Percentiles rank a stretch among this genome's conserved stretches.
These are phyloP conservation scores for Stromatinia cepivora DNA, from an alignment of 2,329 filamentous ascomycete species.

Conservation along the genomic window DNA sequence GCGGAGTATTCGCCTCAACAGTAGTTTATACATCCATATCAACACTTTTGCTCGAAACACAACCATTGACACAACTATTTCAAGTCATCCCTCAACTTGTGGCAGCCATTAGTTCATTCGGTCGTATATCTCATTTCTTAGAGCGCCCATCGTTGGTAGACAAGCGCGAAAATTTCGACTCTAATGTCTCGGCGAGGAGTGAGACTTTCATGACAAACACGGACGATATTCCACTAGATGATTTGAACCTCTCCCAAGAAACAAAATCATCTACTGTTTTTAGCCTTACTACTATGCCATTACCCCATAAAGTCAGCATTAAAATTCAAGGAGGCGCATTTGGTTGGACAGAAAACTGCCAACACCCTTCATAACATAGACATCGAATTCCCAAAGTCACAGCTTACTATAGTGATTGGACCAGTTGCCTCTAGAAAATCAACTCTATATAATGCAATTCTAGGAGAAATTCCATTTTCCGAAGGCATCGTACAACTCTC, in stretches of 20 bases:
- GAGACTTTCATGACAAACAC: not conserved
- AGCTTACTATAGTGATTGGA: conserved; percentile 36
- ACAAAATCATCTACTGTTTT: not conserved
- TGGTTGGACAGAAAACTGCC: not conserved
- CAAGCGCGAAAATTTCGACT: not conserved
- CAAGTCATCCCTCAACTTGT: not conserved
- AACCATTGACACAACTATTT: not conserved
- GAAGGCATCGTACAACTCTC: conserved; percentile 22
- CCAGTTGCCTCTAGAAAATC: conserved; percentile 39
- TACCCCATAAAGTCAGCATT: conserved; percentile 39
- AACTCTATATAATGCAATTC: conserved; percentile 33
- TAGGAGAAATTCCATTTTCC: conserved; percentile 30
- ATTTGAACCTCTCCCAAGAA: not conserved
- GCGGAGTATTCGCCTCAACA: not conserved
- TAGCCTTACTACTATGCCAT: not conserved
- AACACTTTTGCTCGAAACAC: not conserved
- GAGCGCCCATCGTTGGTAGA: not conserved
- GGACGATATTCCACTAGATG: not conserved
- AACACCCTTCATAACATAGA: not conserved
- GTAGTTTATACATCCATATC: not conserved
- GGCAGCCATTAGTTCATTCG: not conserved
- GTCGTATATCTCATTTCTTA: not conserved
- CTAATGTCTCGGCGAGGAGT: not conserved
- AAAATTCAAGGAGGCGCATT: not conserved
- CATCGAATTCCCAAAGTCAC: not conserved